Evolutionary conservation across 129 eudicot genomes (phyloP).

Genomic region (Daucus carota): DH1_v3.0 NC_030381.2:5852001-5852500

Average conservation of each 20-base stretch:
- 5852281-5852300: not conserved
- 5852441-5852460: slow-evolving; percentile 75
- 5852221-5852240: not conserved
- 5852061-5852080: not conserved
- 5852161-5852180: not conserved
- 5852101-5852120: not conserved
- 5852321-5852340: not conserved
- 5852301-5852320: not conserved
- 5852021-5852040: not conserved
- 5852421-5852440: slow-evolving; percentile 56
- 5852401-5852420: slow-evolving; percentile 54
- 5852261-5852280: not conserved
- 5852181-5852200: not conserved
- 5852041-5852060: not conserved
- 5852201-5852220: not conserved
- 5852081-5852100: not conserved
- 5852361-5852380: not conserved
- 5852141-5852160: not conserved
- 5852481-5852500: slow-evolving; percentile 74
- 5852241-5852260: not conserved
- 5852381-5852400: not conserved
- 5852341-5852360: not conserved
- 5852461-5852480: slow-evolving; percentile 77
- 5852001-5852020: not conserved
- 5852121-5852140: not conserved